These are phyloP conservation scores for Suhomyces sp. DNA, from an alignment of 805 yeast species.

Conservation along the genomic window DNA sequence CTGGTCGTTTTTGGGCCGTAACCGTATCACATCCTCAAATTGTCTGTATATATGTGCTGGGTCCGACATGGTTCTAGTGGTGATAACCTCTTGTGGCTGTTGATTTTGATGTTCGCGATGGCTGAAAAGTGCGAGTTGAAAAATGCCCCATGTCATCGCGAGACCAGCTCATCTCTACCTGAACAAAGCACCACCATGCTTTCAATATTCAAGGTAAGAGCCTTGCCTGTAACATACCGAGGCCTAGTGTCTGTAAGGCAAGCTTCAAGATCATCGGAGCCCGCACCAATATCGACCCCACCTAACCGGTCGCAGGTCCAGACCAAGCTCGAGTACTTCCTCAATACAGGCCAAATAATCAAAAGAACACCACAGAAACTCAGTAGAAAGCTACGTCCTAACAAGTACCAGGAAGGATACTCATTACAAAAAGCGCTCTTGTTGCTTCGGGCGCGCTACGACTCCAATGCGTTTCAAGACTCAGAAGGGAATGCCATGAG, in stretches of 20 bases:
- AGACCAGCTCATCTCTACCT: neutral
- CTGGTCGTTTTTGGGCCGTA: neutral
- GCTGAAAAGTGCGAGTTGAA: neutral
- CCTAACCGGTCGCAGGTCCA: constrained; percentile 11
- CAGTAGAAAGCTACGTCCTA: constrained; percentile 6
- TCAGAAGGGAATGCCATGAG: constrained; percentile 22
- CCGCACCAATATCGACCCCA: neutral
- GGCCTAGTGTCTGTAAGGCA: neutral
- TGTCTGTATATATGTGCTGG: neutral
- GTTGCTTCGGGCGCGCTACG: constrained; percentile 16
- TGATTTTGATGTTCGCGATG: neutral
- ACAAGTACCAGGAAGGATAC: neutral
- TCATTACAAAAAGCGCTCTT: constrained; percentile 23
- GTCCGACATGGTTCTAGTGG: neutral
- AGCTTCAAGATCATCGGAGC: neutral
- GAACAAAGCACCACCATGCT: neutral
- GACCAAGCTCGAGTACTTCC: constrained; percentile 24
- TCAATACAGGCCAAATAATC: constrained; percentile 27
- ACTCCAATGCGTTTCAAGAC: constrained; percentile 16
- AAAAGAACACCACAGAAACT: constrained; percentile 15
- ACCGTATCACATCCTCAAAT: neutral
- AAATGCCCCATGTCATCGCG: neutral
- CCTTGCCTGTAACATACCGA: neutral
- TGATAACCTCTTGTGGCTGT: too few relatives aligned
- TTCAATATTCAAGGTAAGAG: neutral